These are phyloP conservation scores for Nematodospora anomalae DNA, from an alignment of 1,139 yeast genomes.

Conservation along the genomic window DNA sequence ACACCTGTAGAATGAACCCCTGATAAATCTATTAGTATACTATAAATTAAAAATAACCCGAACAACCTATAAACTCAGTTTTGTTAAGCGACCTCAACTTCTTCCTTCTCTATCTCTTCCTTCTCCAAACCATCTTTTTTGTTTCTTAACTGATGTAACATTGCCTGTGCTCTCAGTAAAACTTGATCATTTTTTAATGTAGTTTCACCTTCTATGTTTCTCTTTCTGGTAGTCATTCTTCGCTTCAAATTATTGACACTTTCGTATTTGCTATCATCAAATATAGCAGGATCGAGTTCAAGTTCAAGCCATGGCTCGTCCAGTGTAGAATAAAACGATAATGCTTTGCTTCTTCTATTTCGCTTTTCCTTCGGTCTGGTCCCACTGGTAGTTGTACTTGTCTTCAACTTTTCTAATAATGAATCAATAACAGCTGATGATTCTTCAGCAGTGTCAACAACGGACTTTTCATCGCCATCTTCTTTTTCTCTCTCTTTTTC, in stretches of 20 bases:
- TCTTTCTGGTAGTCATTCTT: slow-evolving; percentile 38
- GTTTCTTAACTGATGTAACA: slow-evolving; percentile 39
- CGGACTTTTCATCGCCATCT: slow-evolving; percentile 16
- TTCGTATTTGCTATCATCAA: slow-evolving; percentile 29
- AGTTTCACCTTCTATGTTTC: slow-evolving; percentile 8
- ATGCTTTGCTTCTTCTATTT: slow-evolving; percentile 33
- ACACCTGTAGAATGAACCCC: background rate
- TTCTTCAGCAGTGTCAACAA: slow-evolving; percentile 19
- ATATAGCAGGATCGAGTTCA: slow-evolving; percentile 1
- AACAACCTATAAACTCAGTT: background rate
- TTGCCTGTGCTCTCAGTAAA: slow-evolving; percentile 42
- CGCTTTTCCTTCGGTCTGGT: slow-evolving; percentile 21
- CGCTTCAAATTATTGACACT: slow-evolving; percentile 41
- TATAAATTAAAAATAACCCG: background rate
- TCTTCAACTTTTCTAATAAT: slow-evolving; percentile 38
- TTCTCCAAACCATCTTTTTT: slow-evolving; percentile 3
- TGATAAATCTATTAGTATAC: background rate
- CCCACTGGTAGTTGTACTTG: slow-evolving; percentile 27
- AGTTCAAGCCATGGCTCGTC: slow-evolving; percentile 4
- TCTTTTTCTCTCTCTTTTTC: slow-evolving; percentile 13
- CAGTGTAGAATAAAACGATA: slow-evolving; percentile 35
- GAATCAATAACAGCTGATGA: slow-evolving; percentile 37
- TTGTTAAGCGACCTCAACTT: slow-evolving; percentile 4
- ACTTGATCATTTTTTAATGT: slow-evolving; percentile 25
- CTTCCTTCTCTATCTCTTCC: slow-evolving; percentile 3